Evolutionary conservation across 2,329 filamentous ascomycete genomes (phyloP).

Genomic region (Xylaria sp.): DNA sequence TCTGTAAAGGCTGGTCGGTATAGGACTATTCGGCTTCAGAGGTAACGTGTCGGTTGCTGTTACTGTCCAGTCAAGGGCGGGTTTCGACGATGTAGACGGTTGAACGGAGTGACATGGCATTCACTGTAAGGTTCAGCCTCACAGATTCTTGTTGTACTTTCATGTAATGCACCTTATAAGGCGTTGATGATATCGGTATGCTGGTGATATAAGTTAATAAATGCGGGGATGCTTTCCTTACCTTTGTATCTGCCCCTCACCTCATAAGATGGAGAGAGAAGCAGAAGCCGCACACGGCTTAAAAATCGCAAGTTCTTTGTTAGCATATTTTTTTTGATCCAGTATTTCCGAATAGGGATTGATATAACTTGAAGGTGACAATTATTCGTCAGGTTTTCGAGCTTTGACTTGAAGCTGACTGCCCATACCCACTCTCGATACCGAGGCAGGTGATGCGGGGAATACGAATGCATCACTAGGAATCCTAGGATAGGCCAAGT

Average conservation of each 20-base stretch:
- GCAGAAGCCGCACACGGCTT: background rate
- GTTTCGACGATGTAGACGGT: background rate
- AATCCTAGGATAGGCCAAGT: background rate
- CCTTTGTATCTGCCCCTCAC: background rate
- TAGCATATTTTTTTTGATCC: background rate
- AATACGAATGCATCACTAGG: conserved; percentile 18
- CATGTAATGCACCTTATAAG: background rate
- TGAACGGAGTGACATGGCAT: background rate
- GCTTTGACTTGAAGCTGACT: background rate
- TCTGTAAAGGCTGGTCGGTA: background rate
- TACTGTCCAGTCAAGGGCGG: background rate
- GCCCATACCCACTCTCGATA: conserved; percentile 3
- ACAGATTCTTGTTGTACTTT: background rate
- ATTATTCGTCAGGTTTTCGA: background rate
- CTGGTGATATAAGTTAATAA: background rate
- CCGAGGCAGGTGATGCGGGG: conserved; percentile 24
- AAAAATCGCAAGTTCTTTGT: background rate
- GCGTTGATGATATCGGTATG: background rate
- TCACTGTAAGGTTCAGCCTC: background rate
- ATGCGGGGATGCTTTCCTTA: background rate
- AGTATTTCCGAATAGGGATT: background rate
- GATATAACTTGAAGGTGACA: background rate
- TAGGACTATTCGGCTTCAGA: background rate
- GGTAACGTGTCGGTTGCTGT: background rate
- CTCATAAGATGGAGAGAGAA: background rate